Percentiles rank a stretch among this genome's conserved stretches.
Conservation (phyloP, 177 flowering plant species). For the Vitis hybrid region DNA sequence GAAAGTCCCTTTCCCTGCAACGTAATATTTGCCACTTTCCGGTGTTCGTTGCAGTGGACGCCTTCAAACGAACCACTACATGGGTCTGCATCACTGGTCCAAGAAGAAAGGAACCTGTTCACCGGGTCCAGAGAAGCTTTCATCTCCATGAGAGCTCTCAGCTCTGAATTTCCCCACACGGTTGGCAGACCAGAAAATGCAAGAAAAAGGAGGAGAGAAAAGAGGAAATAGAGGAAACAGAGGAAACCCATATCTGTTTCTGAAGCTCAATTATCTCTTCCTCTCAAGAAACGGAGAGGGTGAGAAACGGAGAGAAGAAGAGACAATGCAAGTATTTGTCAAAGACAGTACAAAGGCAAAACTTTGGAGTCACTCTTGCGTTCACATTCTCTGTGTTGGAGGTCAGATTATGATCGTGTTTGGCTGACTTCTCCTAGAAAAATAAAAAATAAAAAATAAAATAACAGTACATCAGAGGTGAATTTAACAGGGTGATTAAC, state of each 20-base stretch:
- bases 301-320: background rate
- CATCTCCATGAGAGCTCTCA: constrained; percentile 69
- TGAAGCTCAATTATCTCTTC: too few species aligned
- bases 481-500: too few species aligned
- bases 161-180: constrained; percentile 55
- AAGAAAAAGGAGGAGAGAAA: constrained; percentile 23
- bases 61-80: constrained; percentile 75
- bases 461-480: too few species aligned
- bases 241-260: constrained; percentile 16
- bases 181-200: constrained; percentile 8
- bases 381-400: too few species aligned
- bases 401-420: too few species aligned
- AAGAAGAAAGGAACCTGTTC: constrained; percentile 57
- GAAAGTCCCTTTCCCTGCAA: constrained; percentile 73
- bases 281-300: background rate
- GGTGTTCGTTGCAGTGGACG: constrained; percentile 85
- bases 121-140: constrained; percentile 75
- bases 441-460: too few species aligned
- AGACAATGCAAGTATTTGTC: background rate
- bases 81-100: constrained; percentile 65
- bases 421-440: too few species aligned
- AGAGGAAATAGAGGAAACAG: constrained; percentile 3
- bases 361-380: too few species aligned
- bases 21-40: constrained; percentile 83
- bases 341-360: too few species aligned